Conservation (phyloP, 2,329 filamentous ascomycete genomes). For the Talaromyces sp. region DNA sequence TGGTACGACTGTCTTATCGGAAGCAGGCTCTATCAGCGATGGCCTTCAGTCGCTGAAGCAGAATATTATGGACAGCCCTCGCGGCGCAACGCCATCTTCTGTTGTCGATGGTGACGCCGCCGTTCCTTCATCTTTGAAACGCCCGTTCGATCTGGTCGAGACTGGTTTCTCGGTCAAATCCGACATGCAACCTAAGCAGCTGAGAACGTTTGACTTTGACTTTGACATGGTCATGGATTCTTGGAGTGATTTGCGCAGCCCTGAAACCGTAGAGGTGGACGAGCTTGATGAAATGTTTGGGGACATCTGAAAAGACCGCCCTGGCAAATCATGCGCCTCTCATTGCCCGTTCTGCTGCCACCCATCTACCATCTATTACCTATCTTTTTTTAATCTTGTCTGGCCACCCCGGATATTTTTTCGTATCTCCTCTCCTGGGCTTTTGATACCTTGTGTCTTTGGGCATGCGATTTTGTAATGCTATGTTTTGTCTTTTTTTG, state of each 20-base stretch:
- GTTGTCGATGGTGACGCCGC: slow-evolving; percentile 12
- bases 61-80: slow-evolving; percentile 2
- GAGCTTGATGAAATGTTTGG: slow-evolving; percentile 86
- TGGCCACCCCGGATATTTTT: background rate
- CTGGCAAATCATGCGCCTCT: background rate
- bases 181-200: slow-evolving; percentile 40
- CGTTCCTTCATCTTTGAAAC: slow-evolving; percentile 29
- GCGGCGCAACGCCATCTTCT: slow-evolving; percentile 3
- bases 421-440: slow-evolving; percentile 1
- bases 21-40: slow-evolving; percentile 26
- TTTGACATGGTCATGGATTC: slow-evolving; percentile 41
- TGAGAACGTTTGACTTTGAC: slow-evolving; percentile 25
- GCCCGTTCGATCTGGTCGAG: slow-evolving; percentile 37
- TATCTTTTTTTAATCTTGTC: slow-evolving; percentile 1
- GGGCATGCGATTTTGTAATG: background rate
- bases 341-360: background rate
- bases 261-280: slow-evolving; percentile 85
- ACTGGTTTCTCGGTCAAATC: slow-evolving; percentile 23
- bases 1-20: slow-evolving; percentile 33
- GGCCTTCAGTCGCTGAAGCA: slow-evolving; percentile 6
- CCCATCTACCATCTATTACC: background rate
- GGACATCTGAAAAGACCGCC: slow-evolving; percentile 52
- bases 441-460: slow-evolving; percentile 2
- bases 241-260: slow-evolving; percentile 63
- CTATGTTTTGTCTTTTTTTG: background rate